Percentiles rank a stretch among this genome's conserved stretches.
Evolutionary conservation across 306 rosid species (phyloP).

Genomic region (Vigna angularis): DNA sequence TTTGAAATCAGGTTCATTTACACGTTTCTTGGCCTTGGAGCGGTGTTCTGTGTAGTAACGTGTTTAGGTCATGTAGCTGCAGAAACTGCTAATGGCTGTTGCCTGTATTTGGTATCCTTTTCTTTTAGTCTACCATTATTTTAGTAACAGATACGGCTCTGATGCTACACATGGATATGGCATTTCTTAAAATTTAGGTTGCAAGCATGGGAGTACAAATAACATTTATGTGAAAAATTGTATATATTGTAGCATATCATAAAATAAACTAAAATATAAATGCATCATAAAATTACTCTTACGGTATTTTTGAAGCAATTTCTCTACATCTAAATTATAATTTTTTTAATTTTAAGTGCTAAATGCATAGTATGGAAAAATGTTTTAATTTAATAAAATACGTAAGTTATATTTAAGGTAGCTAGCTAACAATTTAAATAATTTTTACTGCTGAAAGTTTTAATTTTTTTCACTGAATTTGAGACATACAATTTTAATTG

Average conservation of each 20-base stretch:
- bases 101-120: constrained; percentile 84
- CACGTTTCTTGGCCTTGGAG: constrained; percentile 74
- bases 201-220: not conserved
- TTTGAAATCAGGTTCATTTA: constrained; percentile 77
- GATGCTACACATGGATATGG: not conserved
- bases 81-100: constrained; percentile 79
- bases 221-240: not conserved
- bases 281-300: not conserved
- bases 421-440: not conserved
- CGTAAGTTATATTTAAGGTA: constrained; percentile 6
- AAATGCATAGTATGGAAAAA: constrained; percentile 3
- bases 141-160: not conserved
- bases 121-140: constrained; percentile 26
- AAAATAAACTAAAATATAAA: not conserved
- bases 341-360: not conserved
- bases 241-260: constrained; percentile 20
- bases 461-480: constrained; percentile 18
- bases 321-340: constrained; percentile 19
- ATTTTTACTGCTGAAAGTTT: constrained; percentile 23
- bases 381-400: not conserved
- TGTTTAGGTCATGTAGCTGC: constrained; percentile 86
- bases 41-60: constrained; percentile 67
- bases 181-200: constrained; percentile 18
- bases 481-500: not conserved
- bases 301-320: not conserved